A percentile compares a stretch with the other conserved stretches of the same genome.
phyloP scores from a whole-genome alignment of 2,329 filamentous ascomycete genomes.

The Geosmithia flava region DNA sequence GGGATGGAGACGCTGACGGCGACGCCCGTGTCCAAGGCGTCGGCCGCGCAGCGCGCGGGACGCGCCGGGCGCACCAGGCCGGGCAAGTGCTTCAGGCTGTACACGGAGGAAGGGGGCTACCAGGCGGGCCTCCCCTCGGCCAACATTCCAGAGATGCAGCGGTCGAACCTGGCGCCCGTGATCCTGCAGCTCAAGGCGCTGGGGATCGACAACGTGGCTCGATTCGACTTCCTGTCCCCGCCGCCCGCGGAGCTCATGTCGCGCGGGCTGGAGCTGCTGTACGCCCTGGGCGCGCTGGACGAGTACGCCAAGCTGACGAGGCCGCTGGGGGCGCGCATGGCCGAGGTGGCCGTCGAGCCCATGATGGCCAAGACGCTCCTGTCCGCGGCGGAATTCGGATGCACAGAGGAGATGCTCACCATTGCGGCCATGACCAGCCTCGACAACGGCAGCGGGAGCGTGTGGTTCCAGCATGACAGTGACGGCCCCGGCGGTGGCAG shows the following conservation, averaged over 20 bases:
- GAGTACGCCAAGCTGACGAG: slow-evolving; percentile 82
- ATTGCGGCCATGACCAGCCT: slow-evolving; percentile 92
- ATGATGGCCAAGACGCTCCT: slow-evolving; percentile 91
- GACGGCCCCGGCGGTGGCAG: no score
- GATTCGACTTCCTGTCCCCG: slow-evolving; percentile 79
- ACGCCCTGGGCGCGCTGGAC: slow-evolving; percentile 75
- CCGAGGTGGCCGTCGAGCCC: slow-evolving; percentile 82
- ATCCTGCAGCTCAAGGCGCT: slow-evolving; percentile 88
- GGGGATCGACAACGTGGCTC: slow-evolving; percentile 85
- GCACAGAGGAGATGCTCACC: slow-evolving; percentile 73
- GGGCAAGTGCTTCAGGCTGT: slow-evolving; percentile 90
- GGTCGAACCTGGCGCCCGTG: slow-evolving; percentile 78
- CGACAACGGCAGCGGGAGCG: slow-evolving; percentile 44
- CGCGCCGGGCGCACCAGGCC: slow-evolving; percentile 79
- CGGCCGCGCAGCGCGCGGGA: slow-evolving; percentile 82
- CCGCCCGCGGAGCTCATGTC: slow-evolving; percentile 77
- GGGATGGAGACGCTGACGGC: slow-evolving; percentile 81
- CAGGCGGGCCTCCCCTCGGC: slow-evolving; percentile 55
- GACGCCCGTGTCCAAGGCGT: slow-evolving; percentile 77
- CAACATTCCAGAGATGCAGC: slow-evolving; percentile 81
- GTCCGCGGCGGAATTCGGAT: slow-evolving; percentile 60
- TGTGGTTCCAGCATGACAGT: slow-evolving; percentile 67
- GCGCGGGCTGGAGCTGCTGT: slow-evolving; percentile 79
- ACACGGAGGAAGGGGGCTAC: slow-evolving; percentile 53
- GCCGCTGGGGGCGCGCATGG: slow-evolving; percentile 82